Evolutionary conservation across 495 filamentous ascomycete genomes (phyloP).

Genomic region (Penicillium macrosclerotiorum): DNA sequence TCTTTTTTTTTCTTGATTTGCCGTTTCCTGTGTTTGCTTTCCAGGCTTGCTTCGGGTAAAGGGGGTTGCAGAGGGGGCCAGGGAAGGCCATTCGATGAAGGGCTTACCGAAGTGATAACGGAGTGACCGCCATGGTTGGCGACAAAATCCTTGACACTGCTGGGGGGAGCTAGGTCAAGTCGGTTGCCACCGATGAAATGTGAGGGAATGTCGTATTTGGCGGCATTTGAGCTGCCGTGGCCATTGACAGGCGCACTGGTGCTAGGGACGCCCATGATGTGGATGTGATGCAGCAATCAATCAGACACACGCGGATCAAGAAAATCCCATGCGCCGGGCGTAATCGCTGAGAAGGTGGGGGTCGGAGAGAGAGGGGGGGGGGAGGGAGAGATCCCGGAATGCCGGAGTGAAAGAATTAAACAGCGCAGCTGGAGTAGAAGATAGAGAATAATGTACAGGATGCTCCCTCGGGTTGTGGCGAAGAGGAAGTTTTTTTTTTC

Average conservation of each 20-base stretch:
- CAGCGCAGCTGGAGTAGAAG: constrained; percentile 14
- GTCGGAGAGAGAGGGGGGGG: constrained; percentile 8
- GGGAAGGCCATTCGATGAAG: background rate
- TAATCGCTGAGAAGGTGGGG: background rate
- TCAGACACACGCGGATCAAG: no score
- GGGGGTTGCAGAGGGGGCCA: background rate
- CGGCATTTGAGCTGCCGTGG: constrained; percentile 59
- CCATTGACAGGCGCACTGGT: constrained; percentile 48
- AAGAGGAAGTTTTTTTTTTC: constrained; percentile 9
- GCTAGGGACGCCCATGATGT: constrained; percentile 42
- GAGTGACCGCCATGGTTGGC: constrained; percentile 87
- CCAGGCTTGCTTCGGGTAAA: no score
- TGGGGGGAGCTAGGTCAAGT: constrained; percentile 71
- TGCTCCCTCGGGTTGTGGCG: constrained; percentile 2
- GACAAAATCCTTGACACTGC: constrained; percentile 93
- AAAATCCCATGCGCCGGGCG: background rate
- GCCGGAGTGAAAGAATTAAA: constrained; percentile 17
- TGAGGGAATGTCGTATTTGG: constrained; percentile 74
- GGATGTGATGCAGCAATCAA: constrained; percentile 18
- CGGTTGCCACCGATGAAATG: constrained; percentile 97
- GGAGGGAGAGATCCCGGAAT: background rate
- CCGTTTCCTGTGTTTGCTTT: background rate
- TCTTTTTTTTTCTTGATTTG: no score
- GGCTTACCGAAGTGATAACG: constrained; percentile 88
- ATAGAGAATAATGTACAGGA: constrained; percentile 22